Base-by-base conservation (phyloP, 495 filamentous ascomycete species). In the Penicillium steckii region DNA sequence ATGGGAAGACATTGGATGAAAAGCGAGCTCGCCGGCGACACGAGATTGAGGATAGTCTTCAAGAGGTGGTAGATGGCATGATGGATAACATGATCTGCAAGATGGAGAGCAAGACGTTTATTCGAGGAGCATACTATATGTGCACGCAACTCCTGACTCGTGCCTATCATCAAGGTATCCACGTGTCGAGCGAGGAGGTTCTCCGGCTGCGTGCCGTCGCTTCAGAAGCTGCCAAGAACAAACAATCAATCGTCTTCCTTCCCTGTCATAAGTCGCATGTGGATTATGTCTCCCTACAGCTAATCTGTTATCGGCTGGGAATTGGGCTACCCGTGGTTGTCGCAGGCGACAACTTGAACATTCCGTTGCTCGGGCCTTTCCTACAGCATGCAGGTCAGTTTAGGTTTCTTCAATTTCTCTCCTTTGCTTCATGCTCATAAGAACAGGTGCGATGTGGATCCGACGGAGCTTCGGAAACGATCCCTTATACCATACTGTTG, bases 51-150 rank as follows among this genome's bases (percentile, higher is more conserved):
- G 75, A 75, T 51, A 85, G 81, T 46, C 69, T 87, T 26, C 75
- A 80, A 43, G 85, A 95, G 60, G 90, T 94, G 3, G 87, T 89
- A 21, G 87, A 94, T 52, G 80, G 84, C 38, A 84, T 93, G 77
- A 88, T 90, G 50, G 89, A 96, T 60, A 84, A 86, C 42, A 98
- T 97, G 94, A 96, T 97, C 48, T 97, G 94, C 80, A 98, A 97
- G 70, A 92, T 97, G 75, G 94, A 98, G 72, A 95, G 87, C 72
- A 96, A 93, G 65, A 75, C 80, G 22, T 97, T 97, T 60, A 97
- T 98, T 57, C 74, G 94, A 21, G 82, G 86, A 13, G 93, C 94
- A 44, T 97, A 97, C 66, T 97, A 96, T 70, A 56, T 95, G 42
- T 79, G 78, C 54, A 93, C 91, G 8, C 92, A 97, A 67, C 79